These are phyloP conservation scores for Bipolaris zeicola DNA, from an alignment of 2,329 filamentous ascomycete genomes.

Conservation along the genomic window DNA sequence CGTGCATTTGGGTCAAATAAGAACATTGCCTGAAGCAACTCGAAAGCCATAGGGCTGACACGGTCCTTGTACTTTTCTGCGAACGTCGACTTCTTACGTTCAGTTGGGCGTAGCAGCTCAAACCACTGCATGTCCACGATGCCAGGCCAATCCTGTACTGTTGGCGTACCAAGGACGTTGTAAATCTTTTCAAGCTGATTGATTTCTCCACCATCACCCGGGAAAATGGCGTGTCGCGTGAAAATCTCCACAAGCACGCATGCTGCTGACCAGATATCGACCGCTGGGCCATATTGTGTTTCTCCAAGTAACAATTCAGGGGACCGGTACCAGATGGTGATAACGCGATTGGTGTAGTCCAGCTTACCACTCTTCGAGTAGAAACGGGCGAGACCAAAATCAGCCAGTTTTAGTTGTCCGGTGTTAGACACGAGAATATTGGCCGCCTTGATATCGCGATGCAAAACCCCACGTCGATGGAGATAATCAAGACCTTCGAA, in stretches of 20 bases:
- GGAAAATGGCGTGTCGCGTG: constrained; percentile 89
- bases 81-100: constrained; percentile 75
- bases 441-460: constrained; percentile 97
- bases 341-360: constrained; percentile 97
- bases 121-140: constrained; percentile 98
- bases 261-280: constrained; percentile 97
- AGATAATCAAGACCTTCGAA: constrained; percentile 95
- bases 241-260: constrained; percentile 98
- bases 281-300: constrained; percentile 94
- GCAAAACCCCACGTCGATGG: constrained; percentile 88
- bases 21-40: constrained; percentile 84
- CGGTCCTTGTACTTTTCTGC: constrained; percentile 80
- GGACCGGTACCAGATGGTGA: constrained; percentile 98
- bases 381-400: constrained; percentile 95
- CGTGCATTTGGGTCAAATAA: constrained; percentile 84
- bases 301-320: constrained; percentile 90
- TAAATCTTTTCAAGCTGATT: constrained; percentile 98
- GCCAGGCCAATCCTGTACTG: constrained; percentile 81
- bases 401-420: constrained; percentile 87
- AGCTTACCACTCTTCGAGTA: constrained; percentile 90
- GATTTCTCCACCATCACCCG: constrained; percentile 93
- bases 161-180: constrained; percentile 86
- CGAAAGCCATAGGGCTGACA: constrained; percentile 79
- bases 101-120: constrained; percentile 80
- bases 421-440: constrained; percentile 94